Evolutionary conservation across 148 eudicot species (phyloP), one percentile per base, ranked within the genome.

Genomic region (Rhododendron williamsianum): DNA sequence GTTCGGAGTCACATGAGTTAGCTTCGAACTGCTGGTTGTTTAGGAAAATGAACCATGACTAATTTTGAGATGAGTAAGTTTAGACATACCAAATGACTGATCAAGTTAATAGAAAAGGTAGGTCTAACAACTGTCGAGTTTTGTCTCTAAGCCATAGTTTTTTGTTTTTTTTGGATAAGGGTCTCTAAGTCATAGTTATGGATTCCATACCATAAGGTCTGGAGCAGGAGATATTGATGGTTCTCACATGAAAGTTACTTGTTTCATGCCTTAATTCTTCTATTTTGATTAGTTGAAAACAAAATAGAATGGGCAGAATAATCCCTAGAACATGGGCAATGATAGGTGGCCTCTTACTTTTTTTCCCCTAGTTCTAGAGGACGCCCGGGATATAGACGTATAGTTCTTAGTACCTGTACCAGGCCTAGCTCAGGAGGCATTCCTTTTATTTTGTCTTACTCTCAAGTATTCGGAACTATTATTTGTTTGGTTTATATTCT

Each of bases 191-290:
- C 25, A 65, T 9, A 25, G 73, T 11, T 67, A 65, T 67, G 35
- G 21, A 67, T 27, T 67, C 72, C 73, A 67, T n/a, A 73, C 72
- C 73, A 67, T n/a, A 73, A 73, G 43, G 77, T 35, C 77, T 73
- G 21, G 45, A 35, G 76, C 43, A 11, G 18, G 77, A 33, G 77
- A 16, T 30, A 35, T 16, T 35, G 43, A 73, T 71, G 9, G 43
- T 73, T 73, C 77, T 73, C 41, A 73, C 77, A 35, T 30, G 43
- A 73, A 73, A 12, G 9, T 15, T 33, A 35, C 21, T 35, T 73
- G 35, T 73, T 73, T 16, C 43, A 30, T 6, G 16, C 27, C 73
- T 67, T 67, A 27, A 27, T 25, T 67, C 35, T 67, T 67, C 73
- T n/a, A 67, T 27, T 67, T 36, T 25, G 73, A 27, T 27, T 67